Conservation (phyloP, 192 early-diverging fungal genomes). For the Coemansia sp. region DNA sequence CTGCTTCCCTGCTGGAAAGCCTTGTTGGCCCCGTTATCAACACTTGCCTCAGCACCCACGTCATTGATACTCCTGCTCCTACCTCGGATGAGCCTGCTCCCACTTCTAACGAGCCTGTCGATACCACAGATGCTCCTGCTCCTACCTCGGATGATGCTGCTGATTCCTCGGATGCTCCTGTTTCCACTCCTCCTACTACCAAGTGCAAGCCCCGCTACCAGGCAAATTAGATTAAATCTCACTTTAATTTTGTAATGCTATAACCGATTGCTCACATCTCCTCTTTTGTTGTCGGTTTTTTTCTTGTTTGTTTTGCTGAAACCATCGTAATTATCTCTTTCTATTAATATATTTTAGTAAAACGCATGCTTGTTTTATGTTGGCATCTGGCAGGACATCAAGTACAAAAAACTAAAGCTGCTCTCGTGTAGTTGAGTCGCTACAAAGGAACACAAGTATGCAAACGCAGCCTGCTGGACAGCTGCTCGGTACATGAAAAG, state of each 20-base stretch:
- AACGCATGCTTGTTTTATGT: too few relatives aligned
- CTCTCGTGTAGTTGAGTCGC: too few relatives aligned
- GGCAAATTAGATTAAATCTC: neutral
- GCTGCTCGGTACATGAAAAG: too few relatives aligned
- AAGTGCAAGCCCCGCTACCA: constrained; percentile 36
- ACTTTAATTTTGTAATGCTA: neutral
- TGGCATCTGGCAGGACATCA: too few relatives aligned
- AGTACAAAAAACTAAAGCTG: too few relatives aligned
- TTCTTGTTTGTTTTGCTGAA: too few relatives aligned
- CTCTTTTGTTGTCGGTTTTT: too few relatives aligned
- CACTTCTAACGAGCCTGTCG: constrained; percentile 1
- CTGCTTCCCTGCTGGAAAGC: constrained; percentile 37
- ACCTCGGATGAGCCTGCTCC: constrained; percentile 10
- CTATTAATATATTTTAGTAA: too few relatives aligned
- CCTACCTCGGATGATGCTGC: constrained; percentile 10
- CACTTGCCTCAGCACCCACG: constrained; percentile 31
- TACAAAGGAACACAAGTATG: too few relatives aligned
- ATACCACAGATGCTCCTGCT: constrained; percentile 13
- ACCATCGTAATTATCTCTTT: too few relatives aligned
- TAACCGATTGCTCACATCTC: too few relatives aligned
- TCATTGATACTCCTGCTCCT: constrained; percentile 10
- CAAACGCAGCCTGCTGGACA: too few relatives aligned
- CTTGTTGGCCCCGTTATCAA: constrained; percentile 30
- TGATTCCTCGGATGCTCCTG: constrained; percentile 4
- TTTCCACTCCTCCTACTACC: constrained; percentile 16